Evolutionary conservation across 2,329 filamentous ascomycete genomes (phyloP), one percentile per base, ranked within the genome.

Genomic region (Sporothrix luriei): DNA sequence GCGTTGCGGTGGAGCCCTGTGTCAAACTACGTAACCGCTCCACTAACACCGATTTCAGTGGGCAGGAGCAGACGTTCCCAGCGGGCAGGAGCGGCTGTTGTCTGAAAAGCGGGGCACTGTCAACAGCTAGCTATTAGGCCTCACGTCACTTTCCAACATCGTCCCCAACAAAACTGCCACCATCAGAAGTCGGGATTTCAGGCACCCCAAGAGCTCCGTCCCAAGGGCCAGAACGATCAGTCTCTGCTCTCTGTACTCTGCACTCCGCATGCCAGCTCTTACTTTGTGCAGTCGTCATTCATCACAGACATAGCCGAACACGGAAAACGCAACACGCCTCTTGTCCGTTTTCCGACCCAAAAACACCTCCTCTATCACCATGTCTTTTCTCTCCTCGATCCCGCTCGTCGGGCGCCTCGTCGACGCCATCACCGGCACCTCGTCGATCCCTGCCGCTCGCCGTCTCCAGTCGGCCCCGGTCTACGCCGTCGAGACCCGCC

Each of bases 401-500:
- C 57, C 59, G 7, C 21, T 69, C 2, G 48, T 69, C 33, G 68
- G 57, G 10, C 57, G 48, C 48, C 21, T 69, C 33, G 21, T 69
- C 59, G 38, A 29, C 51, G 49, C 57, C 57, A 62, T 62, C 21
- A 46, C 38, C 33, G 57, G 49, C n/a, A 21, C 21, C 13, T 38
- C 61, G 3, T 24, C 51, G 13, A 49, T 55, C 62, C 43, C 40
- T 72, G 76, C 77, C 68, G 78, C 80, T 62, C 85, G 89, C 74
- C 76, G 83, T 67, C 77, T 97, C 7, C 84, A 90, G 10, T 83
- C 91, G 0, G 89, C 94, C 69, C 83, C 91, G 73, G 84, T 92
- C 70, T 88, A 96, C 79, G 87, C 91, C 78, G 86, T 97, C 75
- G 94, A 98, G 80, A 90, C 90, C 5, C 85, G 88, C 62, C 85